Evolutionary conservation across 441 rosid species (phyloP).

Genomic region (Biscutella laevigata): DNA sequence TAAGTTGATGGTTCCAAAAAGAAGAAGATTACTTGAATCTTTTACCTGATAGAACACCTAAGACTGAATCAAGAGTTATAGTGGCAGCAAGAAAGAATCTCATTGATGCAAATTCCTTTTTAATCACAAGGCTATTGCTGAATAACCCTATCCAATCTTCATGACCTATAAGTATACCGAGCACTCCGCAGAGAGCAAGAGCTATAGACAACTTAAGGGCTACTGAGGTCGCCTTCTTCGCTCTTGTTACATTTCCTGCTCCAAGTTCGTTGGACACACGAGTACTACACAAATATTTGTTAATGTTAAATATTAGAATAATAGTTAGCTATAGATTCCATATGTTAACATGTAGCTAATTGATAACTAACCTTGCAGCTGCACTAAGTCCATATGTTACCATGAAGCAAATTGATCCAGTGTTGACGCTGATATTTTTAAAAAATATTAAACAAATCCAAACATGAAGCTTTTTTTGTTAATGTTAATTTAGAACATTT

Average conservation of each 20-base stretch:
- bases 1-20: neutral
- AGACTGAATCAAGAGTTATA: constrained; percentile 48
- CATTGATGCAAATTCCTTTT: constrained; percentile 39
- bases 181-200: constrained; percentile 34
- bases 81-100: constrained; percentile 46
- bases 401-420: constrained; percentile 52
- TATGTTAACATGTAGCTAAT: constrained; percentile 28
- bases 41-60: constrained; percentile 63
- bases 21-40: neutral
- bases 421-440: constrained; percentile 38
- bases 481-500: neutral
- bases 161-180: constrained; percentile 47
- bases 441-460: neutral
- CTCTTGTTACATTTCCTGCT: constrained; percentile 40
- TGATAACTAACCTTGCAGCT: constrained; percentile 40
- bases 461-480: neutral
- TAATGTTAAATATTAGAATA: too few species aligned
- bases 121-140: constrained; percentile 34
- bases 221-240: constrained; percentile 54
- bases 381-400: constrained; percentile 57
- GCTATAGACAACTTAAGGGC: constrained; percentile 44
- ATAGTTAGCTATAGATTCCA: too few species aligned
- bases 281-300: constrained; percentile 29
- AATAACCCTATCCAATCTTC: constrained; percentile 58
- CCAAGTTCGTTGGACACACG: constrained; percentile 79